Conservation (phyloP, 2,329 filamentous ascomycete genomes). For the Alternaria longipes region DNA sequence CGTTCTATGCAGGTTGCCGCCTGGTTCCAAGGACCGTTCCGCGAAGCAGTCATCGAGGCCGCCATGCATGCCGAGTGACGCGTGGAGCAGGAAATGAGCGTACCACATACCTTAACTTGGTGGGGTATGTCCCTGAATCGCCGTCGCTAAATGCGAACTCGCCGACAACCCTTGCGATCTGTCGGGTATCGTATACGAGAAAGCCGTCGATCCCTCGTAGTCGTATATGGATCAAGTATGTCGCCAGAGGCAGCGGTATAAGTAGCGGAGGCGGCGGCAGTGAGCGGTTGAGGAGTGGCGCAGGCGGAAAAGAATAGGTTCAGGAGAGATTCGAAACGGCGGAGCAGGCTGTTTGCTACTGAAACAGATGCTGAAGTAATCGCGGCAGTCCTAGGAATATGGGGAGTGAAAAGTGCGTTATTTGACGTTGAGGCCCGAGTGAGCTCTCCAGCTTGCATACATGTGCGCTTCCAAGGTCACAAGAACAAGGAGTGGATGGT, state of each 20-base stretch:
- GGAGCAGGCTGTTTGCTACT: conserved; percentile 30
- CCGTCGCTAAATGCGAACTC: conserved; percentile 26
- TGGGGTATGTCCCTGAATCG: conserved; percentile 36
- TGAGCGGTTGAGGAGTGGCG: conserved; percentile 22
- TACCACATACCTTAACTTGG: conserved; percentile 29
- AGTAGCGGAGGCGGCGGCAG: conserved; percentile 16
- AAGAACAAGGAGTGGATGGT: conserved; percentile 20
- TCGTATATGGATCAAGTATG: conserved; percentile 12
- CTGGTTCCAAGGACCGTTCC: conserved; percentile 21
- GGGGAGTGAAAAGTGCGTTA: conserved; percentile 22
- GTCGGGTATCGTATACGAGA: conserved; percentile 23
- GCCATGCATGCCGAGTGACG: conserved; percentile 34
- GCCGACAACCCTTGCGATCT: conserved; percentile 23
- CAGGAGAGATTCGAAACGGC: conserved; percentile 26
- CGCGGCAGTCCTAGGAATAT: conserved; percentile 20
- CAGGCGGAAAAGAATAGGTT: conserved; percentile 14
- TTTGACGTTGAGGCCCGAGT: conserved; percentile 26
- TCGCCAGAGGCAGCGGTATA: background rate
- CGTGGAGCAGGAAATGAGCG: conserved; percentile 33
- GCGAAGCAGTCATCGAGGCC: conserved; percentile 29
- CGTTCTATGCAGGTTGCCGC: conserved; percentile 23
- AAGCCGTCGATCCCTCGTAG: conserved; percentile 9
- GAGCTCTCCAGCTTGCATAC: conserved; percentile 22
- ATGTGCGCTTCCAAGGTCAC: conserved; percentile 25
- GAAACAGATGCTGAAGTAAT: conserved; percentile 33